Percentiles rank a stretch among this genome's conserved stretches.
phyloP scores from a whole-genome alignment of 164 flowering plant species.

The Tetracentron sinense region DNA sequence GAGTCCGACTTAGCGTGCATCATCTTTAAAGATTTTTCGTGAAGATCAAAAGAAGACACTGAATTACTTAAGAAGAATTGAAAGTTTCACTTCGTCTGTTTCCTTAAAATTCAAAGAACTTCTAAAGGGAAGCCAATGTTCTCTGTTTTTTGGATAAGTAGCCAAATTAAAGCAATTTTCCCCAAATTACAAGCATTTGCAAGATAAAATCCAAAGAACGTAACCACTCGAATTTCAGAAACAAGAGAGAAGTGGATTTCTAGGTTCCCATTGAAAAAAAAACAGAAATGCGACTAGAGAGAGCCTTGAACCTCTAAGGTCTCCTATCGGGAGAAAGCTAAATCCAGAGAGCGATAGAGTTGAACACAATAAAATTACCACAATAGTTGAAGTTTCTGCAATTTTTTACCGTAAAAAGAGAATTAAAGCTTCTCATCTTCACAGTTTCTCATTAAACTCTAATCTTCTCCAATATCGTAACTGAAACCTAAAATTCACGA shows the following conservation, averaged over 20 bases:
- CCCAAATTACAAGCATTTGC: too few species aligned
- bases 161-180: not conserved
- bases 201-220: too few species aligned
- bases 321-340: not conserved
- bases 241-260: not conserved
- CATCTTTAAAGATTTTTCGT: slow-evolving; percentile 27
- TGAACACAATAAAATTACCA: not conserved
- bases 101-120: not conserved
- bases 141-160: not conserved
- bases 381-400: not conserved
- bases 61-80: not conserved
- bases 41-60: not conserved
- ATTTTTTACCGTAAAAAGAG: not conserved
- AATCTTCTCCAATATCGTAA: too few species aligned
- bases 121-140: not conserved
- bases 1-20: slow-evolving; percentile 85
- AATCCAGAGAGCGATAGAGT: not conserved
- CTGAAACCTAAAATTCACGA: not conserved
- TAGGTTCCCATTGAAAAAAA: too few species aligned
- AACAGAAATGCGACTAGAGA: not conserved
- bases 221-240: not conserved
- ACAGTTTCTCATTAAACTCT: not conserved
- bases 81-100: not conserved
- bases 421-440: not conserved
- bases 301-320: not conserved